Percentiles rank a stretch among this genome's conserved stretches.
phyloP scores from a whole-genome alignment of 257 asterid genomes.

The Solanum neorickii region DNA sequence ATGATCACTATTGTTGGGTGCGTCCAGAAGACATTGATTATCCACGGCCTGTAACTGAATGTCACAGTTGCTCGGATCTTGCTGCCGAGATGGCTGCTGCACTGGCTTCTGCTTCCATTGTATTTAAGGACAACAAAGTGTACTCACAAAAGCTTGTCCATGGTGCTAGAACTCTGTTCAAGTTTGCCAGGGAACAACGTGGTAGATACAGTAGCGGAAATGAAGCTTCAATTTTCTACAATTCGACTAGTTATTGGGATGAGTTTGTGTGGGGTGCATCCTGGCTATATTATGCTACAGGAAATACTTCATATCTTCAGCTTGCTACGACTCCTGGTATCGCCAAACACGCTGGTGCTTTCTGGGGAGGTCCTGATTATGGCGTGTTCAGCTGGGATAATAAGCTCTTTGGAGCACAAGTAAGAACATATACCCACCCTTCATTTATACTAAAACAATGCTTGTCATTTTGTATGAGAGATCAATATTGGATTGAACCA shows the following conservation, averaged over 20 bases:
- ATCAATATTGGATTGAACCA: neutral
- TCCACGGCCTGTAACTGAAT: conserved; percentile 50
- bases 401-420: conserved; percentile 92
- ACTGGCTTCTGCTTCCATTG: conserved; percentile 91
- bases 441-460: neutral
- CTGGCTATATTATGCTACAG: conserved; percentile 95
- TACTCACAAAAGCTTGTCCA: conserved; percentile 91
- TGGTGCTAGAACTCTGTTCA: conserved; percentile 81
- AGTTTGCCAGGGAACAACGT: conserved; percentile 70
- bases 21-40: conserved; percentile 94
- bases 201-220: conserved; percentile 62
- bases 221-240: conserved; percentile 76
- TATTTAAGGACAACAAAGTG: conserved; percentile 76
- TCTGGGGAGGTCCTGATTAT: conserved; percentile 84
- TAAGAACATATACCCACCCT: conserved; percentile 11
- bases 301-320: conserved; percentile 69
- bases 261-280: conserved; percentile 93
- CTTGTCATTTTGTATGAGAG: neutral
- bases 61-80: conserved; percentile 78
- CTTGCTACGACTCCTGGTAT: conserved; percentile 74
- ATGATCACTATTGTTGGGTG: conserved; percentile 94
- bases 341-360: conserved; percentile 89
- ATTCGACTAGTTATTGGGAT: conserved; percentile 75
- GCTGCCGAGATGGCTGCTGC: conserved; percentile 98
- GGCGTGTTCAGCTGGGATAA: conserved; percentile 94